Evolutionary conservation across 768 basidiomycete genomes (phyloP), one percentile per base, ranked within the genome.

Genomic region (Collybia nuda): DNA sequence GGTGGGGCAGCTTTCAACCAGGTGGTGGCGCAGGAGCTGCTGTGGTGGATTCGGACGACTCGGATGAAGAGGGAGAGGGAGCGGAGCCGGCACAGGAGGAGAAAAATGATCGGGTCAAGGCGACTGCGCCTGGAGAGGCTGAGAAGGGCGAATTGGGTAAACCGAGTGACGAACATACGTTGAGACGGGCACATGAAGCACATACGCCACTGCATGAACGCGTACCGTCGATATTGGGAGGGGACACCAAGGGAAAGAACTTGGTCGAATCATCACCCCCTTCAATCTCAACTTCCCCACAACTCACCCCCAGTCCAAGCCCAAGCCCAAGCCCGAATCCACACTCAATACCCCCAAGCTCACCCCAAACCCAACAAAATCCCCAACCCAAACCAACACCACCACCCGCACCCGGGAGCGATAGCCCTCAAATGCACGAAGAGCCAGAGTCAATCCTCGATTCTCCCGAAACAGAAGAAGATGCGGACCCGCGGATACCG

Each of bases 401-500:
- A 2, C 32, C 32, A 3, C 2, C 32, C 6, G 12, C 32, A 11
- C 32, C 32, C 3, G 14, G 32, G 43, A 56, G 14, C n/a, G 28
- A 39, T 23, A 39, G 7, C 14, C 47, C 45, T 9, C 37, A 5
- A 6, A 19, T 62, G 6, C 50, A 54, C n/a, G 51, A 61, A 0
- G 62, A 68, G 41, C 59, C 64, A 0, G 60, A 62, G 39, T 58
- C 62, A 9, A 56, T 48, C n/a, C 11, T 38, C 2, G 29, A 51
- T 15, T 48, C 40, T 1, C 54, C 54, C 29, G 56, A 56, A 42
- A 48, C 48, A 5, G 55, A 54, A 2, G 49, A 47, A 17, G 69
- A 72, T 22, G 50, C 62, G 18, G 68, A 71, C 29, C 54, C 70
- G 48, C 59, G 44, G 47, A 82, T 84, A 65, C 83, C 82, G 1